Conservation (phyloP, 345 rosid species). For the Salix caprea region DNA sequence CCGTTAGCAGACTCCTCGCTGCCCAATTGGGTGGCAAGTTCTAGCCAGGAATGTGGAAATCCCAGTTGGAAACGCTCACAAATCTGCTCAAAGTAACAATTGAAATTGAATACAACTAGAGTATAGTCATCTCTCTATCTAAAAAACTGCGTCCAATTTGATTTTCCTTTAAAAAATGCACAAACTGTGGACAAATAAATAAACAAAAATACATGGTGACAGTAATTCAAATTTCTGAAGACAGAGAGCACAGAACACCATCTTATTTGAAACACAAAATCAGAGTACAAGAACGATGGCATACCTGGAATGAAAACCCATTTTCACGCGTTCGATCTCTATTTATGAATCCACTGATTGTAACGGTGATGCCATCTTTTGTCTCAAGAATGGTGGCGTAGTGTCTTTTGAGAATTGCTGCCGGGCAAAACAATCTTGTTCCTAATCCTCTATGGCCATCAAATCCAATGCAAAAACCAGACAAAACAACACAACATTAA, state of each 20-base stretch:
- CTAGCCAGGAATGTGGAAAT: slow-evolving; percentile 49
- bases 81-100: slow-evolving; percentile 25
- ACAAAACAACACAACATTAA: background rate
- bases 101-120: background rate
- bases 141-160: background rate
- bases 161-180: background rate
- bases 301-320: slow-evolving; percentile 45
- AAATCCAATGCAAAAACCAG: background rate
- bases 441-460: slow-evolving; percentile 17
- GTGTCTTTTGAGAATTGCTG: slow-evolving; percentile 40
- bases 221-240: background rate
- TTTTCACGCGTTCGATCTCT: slow-evolving; percentile 33
- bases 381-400: slow-evolving; percentile 41
- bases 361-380: slow-evolving; percentile 39
- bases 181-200: background rate
- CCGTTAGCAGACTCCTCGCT: slow-evolving; percentile 14
- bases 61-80: slow-evolving; percentile 45
- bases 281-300: background rate
- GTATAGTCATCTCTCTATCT: background rate
- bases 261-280: background rate
- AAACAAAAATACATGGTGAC: background rate
- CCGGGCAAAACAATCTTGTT: slow-evolving; percentile 36
- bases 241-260: background rate
- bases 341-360: slow-evolving; percentile 38
- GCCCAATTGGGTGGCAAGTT: slow-evolving; percentile 14